These are phyloP conservation scores for Chrysanthemum lavandulifolium DNA, from an alignment of 129 eudicot genomes.

Conservation along the genomic window DNA sequence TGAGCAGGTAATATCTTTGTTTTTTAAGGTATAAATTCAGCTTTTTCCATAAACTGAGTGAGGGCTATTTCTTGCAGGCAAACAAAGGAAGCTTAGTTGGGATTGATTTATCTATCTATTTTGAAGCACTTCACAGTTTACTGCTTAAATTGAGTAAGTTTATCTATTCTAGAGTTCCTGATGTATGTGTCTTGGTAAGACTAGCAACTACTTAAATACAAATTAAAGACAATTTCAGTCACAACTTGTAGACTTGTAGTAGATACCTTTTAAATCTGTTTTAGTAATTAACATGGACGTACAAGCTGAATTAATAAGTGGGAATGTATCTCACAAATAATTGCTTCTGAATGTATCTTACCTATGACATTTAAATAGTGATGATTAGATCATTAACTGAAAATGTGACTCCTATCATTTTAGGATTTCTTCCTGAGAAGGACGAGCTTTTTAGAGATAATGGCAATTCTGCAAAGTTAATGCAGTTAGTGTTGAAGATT, in stretches of 20 bases:
- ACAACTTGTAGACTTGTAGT: constrained; percentile 15
- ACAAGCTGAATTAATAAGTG: constrained; percentile 4
- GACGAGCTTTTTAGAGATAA: constrained; percentile 43
- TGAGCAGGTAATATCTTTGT: constrained; percentile 56
- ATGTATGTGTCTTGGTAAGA: constrained; percentile 16
- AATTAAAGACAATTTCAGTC: neutral
- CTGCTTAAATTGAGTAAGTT: constrained; percentile 63
- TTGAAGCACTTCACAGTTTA: constrained; percentile 74
- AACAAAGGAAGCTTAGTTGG: constrained; percentile 31
- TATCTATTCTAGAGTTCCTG: neutral
- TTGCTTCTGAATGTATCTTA: constrained; percentile 2
- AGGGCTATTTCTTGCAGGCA: constrained; percentile 49
- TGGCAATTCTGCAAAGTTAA: constrained; percentile 38
- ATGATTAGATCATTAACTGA: constrained; percentile 14
- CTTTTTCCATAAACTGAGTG: constrained; percentile 26
- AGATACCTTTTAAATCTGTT: constrained; percentile 6
- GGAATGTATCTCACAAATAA: constrained; percentile 1
- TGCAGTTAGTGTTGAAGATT: constrained; percentile 59
- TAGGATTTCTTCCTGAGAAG: constrained; percentile 54
- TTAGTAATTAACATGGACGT: constrained; percentile 16
- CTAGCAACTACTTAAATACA: constrained; percentile 9
- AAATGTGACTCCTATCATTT: constrained; percentile 17
- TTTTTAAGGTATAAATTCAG: constrained; percentile 14
- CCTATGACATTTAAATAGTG: constrained; percentile 8
- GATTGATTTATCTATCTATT: constrained; percentile 57